Percentiles rank a stretch among this genome's conserved stretches.
These are phyloP conservation scores for Diplodia corticola DNA, from an alignment of 2,329 filamentous ascomycete species.

Conservation along the genomic window DNA sequence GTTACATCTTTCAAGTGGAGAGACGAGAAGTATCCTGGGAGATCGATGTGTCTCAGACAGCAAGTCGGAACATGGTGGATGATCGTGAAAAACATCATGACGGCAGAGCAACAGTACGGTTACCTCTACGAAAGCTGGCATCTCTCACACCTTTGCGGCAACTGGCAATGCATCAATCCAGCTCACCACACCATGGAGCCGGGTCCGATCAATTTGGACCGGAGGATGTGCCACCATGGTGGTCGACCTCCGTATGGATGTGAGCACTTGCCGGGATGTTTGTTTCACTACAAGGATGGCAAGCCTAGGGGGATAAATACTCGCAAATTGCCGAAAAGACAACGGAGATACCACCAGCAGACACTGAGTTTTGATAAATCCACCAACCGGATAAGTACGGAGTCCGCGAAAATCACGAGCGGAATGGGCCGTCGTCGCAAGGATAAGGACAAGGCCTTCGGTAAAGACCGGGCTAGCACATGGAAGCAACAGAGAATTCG, in stretches of 20 bases:
- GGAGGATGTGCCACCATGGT: background rate
- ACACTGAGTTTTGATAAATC: too few species aligned
- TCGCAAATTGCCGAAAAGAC: background rate
- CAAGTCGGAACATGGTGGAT: background rate
- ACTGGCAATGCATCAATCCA: background rate
- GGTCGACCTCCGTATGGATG: background rate
- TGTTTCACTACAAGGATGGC: background rate
- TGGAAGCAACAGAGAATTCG: background rate
- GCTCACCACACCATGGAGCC: background rate
- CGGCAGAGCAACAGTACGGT: background rate
- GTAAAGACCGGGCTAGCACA: background rate
- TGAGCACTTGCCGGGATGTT: background rate
- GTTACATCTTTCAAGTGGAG: background rate
- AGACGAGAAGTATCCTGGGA: background rate
- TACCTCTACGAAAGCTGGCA: background rate
- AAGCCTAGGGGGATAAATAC: background rate
- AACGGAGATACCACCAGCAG: background rate
- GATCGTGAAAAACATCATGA: background rate
- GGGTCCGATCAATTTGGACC: background rate
- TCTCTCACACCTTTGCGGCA: conserved; percentile 6
- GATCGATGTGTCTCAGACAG: accelerated
- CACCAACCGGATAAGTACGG: too few species aligned
- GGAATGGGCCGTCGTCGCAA: background rate
- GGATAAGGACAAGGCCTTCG: background rate
- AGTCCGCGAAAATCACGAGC: too few species aligned